A percentile compares a stretch with the other conserved stretches of the same genome.
Conservation (phyloP, 2,329 filamentous ascomycete species). For the Ambrosiella xylebori region DNA sequence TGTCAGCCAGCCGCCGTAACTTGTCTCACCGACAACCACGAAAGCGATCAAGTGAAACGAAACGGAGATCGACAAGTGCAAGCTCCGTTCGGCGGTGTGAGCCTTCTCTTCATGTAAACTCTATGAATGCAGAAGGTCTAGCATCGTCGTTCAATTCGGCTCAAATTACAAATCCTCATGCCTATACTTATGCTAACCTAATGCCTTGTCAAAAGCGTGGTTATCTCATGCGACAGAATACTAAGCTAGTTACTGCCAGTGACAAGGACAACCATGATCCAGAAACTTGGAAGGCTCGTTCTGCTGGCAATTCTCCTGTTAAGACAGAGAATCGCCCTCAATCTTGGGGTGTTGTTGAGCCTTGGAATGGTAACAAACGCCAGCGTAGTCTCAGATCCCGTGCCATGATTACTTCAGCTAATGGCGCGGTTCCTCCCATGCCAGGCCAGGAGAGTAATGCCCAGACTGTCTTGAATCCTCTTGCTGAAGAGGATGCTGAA, state of each 20-base stretch:
- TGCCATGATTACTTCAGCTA: constrained; percentile 21
- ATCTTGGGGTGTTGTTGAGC: constrained; percentile 79
- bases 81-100: constrained; percentile 4
- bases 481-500: constrained; percentile 53
- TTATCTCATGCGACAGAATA: constrained; percentile 97
- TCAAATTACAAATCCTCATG: constrained; percentile 10
- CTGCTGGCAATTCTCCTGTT: constrained; percentile 49
- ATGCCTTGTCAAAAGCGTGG: constrained; percentile 60
- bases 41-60: not conserved
- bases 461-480: constrained; percentile 38
- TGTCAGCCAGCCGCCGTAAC: not conserved
- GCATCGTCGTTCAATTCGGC: not conserved
- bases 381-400: constrained; percentile 39
- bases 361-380: constrained; percentile 71
- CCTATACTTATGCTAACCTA: constrained; percentile 41
- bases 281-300: constrained; percentile 32
- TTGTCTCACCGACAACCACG: not conserved
- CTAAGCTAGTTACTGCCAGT: constrained; percentile 88
- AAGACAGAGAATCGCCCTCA: constrained; percentile 61
- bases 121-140: not conserved
- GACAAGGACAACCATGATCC: constrained; percentile 46
- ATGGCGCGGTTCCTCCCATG: constrained; percentile 58
- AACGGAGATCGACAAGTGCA: constrained; percentile 5
- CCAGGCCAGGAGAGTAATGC: constrained; percentile 78
- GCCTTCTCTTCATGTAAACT: not conserved